Evolutionary conservation across 1,284 basidiomycete genomes (phyloP).

Genomic region (Amylostereum areolatum): DNA sequence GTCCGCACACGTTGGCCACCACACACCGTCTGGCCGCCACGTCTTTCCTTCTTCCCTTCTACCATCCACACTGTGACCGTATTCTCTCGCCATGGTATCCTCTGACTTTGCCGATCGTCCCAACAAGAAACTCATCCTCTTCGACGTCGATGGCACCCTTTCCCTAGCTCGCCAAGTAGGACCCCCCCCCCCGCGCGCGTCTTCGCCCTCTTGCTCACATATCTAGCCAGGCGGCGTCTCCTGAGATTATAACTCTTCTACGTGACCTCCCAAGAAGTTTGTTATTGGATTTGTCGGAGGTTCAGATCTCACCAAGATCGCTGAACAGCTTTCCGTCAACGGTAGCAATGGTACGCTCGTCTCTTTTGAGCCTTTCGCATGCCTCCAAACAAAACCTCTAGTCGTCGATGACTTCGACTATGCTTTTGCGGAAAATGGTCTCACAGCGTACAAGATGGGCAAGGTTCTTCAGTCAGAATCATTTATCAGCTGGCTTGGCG

Average conservation of each 20-base stretch:
- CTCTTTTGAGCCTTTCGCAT: background rate
- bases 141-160: constrained; percentile 89
- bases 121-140: constrained; percentile 65
- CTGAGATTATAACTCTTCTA: constrained; percentile 68
- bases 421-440: constrained; percentile 91
- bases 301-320: constrained; percentile 82
- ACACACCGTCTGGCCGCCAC: no score
- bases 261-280: constrained; percentile 62
- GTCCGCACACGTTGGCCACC: no score
- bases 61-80: background rate
- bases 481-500: constrained; percentile 90
- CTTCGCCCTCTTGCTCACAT: constrained; percentile 4
- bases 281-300: constrained; percentile 88
- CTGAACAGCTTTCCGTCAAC: constrained; percentile 65
- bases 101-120: constrained; percentile 56
- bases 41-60: background rate
- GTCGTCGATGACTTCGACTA: constrained; percentile 85
- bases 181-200: constrained; percentile 34
- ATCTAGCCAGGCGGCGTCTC: constrained; percentile 42
- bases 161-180: constrained; percentile 70
- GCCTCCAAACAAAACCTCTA: constrained; percentile 22
- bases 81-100: constrained; percentile 41
- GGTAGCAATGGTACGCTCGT: constrained; percentile 46
- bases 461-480: constrained; percentile 72
- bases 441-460: constrained; percentile 86